Evolutionary conservation across 2,329 filamentous ascomycete genomes (phyloP).

Genomic region (Cryphonectria nitschkei): DNA sequence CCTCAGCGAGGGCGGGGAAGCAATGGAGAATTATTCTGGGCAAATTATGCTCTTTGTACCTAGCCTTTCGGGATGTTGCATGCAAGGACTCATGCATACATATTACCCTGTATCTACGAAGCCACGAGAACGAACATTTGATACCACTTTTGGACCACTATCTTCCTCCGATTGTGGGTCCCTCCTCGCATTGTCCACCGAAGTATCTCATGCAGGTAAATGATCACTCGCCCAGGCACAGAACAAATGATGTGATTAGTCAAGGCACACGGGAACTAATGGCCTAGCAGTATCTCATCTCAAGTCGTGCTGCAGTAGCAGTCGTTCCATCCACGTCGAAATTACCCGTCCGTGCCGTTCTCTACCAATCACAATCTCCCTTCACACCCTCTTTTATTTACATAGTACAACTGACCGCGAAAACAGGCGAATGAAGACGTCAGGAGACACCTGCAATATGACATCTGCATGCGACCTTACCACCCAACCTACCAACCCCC

Average conservation of each 20-base stretch:
- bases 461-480: slow-evolving; percentile 11
- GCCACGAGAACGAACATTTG: slow-evolving; percentile 27
- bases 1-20: slow-evolving; percentile 9
- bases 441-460: background rate
- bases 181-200: background rate
- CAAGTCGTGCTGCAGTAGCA: slow-evolving; percentile 1
- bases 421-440: background rate
- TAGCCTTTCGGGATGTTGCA: slow-evolving; percentile 21
- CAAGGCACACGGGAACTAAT: no score
- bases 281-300: background rate
- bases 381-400: background rate
- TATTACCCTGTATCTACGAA: slow-evolving; percentile 28
- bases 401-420: background rate
- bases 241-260: background rate
- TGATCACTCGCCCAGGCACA: slow-evolving; percentile 4
- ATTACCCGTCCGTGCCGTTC: background rate
- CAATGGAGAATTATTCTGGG: slow-evolving; percentile 14
- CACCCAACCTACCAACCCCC: background rate
- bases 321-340: background rate
- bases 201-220: background rate
- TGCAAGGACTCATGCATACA: slow-evolving; percentile 20
- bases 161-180: background rate
- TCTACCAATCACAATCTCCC: background rate
- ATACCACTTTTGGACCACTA: slow-evolving; percentile 22
- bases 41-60: slow-evolving; percentile 24